These are phyloP conservation scores for Aspergillus candidus DNA, from an alignment of 2,329 filamentous ascomycete species.

Conservation along the genomic window DNA sequence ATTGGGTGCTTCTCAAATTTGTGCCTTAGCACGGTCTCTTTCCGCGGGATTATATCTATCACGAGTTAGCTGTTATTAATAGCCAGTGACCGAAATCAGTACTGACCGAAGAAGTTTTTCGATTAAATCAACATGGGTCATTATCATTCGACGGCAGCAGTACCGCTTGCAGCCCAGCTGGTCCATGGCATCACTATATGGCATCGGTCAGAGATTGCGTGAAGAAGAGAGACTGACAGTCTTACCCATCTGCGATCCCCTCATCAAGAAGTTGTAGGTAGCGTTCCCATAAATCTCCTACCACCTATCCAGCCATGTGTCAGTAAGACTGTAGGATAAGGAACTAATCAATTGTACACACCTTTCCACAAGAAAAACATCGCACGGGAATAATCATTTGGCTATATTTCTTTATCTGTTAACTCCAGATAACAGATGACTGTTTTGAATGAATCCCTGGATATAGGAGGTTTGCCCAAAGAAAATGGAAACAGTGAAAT, in stretches of 20 bases:
- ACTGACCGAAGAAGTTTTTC: conserved; percentile 92
- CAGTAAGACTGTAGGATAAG: conserved; percentile 4
- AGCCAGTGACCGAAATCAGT: neutral
- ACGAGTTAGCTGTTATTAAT: conserved; percentile 25
- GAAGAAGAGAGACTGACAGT: conserved; percentile 8
- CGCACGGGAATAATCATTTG: conserved; percentile 96
- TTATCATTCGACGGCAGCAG: conserved; percentile 98
- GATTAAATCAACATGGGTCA: conserved; percentile 98
- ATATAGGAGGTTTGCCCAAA: no score
- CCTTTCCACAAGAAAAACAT: conserved; percentile 99
- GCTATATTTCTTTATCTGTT: neutral
- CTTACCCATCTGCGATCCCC: conserved; percentile 66
- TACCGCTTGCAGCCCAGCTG: conserved; percentile 88
- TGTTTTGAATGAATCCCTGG: no score
- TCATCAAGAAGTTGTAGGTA: conserved; percentile 86
- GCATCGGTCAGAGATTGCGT: conserved; percentile 8
- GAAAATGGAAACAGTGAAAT: no score
- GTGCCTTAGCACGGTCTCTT: conserved; percentile 40
- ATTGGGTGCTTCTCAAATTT: conserved; percentile 9
- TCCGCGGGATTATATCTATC: conserved; percentile 47
- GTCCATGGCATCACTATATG: conserved; percentile 83
- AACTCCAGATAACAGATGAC: no score
- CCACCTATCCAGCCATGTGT: conserved; percentile 58
- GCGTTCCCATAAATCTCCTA: conserved; percentile 94
- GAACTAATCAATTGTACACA: conserved; percentile 36